A percentile compares a stretch with the other conserved stretches of the same genome.
Conservation (phyloP, 345 rosid species). For the Carallia pectinifolia region DNA sequence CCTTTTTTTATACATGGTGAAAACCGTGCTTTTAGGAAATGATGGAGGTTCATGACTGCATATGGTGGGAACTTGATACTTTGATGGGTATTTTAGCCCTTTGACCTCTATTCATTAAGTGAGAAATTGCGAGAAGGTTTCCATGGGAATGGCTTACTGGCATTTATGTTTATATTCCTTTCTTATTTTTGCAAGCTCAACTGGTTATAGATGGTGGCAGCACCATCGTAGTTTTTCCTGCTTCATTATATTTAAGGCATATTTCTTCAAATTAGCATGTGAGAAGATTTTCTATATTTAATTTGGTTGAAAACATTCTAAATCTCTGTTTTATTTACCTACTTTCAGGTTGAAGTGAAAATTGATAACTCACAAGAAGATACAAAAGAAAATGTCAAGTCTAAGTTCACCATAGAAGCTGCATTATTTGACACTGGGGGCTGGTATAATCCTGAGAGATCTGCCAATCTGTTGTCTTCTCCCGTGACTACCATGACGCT, state of each 20-base stretch:
- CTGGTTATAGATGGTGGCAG: background rate
- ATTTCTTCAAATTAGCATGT: background rate
- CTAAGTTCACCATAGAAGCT: slow-evolving; percentile 69
- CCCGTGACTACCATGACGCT: slow-evolving; percentile 56
- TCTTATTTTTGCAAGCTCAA: background rate
- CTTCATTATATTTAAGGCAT: background rate
- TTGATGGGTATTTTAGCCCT: background rate
- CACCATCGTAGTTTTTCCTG: background rate
- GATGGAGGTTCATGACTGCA: too few species aligned
- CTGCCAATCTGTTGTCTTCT: slow-evolving; percentile 52
- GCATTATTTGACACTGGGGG: slow-evolving; percentile 64
- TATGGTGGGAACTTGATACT: too few species aligned
- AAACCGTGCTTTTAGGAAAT: too few species aligned
- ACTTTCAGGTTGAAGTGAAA: slow-evolving; percentile 82
- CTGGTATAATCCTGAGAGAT: slow-evolving; percentile 52
- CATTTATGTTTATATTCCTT: background rate
- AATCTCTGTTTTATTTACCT: slow-evolving; percentile 10
- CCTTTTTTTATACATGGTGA: too few species aligned
- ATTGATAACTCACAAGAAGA: slow-evolving; percentile 56
- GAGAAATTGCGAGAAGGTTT: background rate
- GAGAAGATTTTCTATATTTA: background rate
- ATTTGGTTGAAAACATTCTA: background rate
- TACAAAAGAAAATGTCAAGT: slow-evolving; percentile 46
- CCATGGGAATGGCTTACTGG: background rate
- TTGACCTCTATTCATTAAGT: background rate